Conservation (phyloP, 2,329 filamentous ascomycete genomes). For the Reticulascus tulasneorum region DNA sequence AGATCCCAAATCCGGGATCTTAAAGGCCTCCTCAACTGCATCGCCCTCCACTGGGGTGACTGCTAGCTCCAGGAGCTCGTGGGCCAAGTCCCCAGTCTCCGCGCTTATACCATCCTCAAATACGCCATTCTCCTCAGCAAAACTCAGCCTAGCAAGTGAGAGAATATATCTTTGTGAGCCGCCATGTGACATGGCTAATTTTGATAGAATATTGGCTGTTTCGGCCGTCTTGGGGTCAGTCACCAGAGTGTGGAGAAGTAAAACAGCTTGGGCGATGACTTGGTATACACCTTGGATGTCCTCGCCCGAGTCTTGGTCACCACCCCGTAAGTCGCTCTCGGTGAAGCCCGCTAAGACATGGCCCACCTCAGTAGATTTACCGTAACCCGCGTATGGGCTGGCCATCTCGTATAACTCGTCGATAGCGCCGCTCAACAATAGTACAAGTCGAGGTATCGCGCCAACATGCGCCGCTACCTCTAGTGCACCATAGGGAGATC, state of each 20-base stretch:
- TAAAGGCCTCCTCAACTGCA: slow-evolving; percentile 38
- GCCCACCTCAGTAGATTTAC: slow-evolving; percentile 1
- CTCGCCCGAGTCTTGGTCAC: slow-evolving; percentile 6
- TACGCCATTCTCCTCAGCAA: slow-evolving; percentile 72
- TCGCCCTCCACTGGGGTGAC: slow-evolving; percentile 70
- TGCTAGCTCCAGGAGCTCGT: slow-evolving; percentile 73
- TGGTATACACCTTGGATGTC: slow-evolving; percentile 28
- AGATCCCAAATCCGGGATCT: slow-evolving; percentile 18
- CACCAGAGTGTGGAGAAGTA: slow-evolving; percentile 49
- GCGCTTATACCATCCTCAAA: slow-evolving; percentile 73
- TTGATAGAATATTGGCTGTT: slow-evolving; percentile 61
- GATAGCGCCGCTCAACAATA: slow-evolving; percentile 60
- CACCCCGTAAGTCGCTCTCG: slow-evolving; percentile 5
- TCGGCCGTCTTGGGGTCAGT: slow-evolving; percentile 43
- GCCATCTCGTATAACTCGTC: slow-evolving; percentile 64
- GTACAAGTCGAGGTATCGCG: slow-evolving; percentile 70
- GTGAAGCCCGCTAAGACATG: slow-evolving; percentile 8
- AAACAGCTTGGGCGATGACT: slow-evolving; percentile 45
- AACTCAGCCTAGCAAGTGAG: slow-evolving; percentile 77
- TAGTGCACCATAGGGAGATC: slow-evolving; percentile 56
- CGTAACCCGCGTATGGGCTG: slow-evolving; percentile 7
- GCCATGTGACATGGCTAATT: slow-evolving; percentile 65
- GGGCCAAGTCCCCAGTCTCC: slow-evolving; percentile 75
- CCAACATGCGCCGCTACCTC: slow-evolving; percentile 66
- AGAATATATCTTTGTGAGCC: slow-evolving; percentile 80